Conservation (phyloP, 306 rosid genomes). For the Delonix regia region DNA sequence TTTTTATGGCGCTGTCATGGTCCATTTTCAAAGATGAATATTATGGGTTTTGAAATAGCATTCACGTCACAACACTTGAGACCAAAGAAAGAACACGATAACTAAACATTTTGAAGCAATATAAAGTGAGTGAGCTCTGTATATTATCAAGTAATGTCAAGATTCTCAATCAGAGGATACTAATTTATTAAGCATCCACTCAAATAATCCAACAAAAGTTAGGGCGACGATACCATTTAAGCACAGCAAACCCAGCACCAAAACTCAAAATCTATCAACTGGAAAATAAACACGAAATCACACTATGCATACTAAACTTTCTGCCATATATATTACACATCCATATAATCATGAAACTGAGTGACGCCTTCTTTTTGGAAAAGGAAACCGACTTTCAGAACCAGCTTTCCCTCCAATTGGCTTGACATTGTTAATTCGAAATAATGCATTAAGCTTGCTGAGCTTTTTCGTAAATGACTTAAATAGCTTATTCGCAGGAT, state of each 20-base stretch:
- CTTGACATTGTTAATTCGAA: slow-evolving; percentile 21
- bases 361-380: slow-evolving; percentile 25
- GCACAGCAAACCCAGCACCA: not conserved
- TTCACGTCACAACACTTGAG: not conserved
- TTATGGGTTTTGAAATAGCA: not conserved
- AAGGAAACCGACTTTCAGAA: slow-evolving; percentile 7
- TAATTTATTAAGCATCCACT: not conserved
- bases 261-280: no score
- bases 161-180: not conserved
- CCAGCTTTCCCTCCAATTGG: not conserved
- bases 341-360: slow-evolving; percentile 9
- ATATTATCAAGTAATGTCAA: not conserved
- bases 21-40: not conserved
- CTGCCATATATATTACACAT: slow-evolving; percentile 1
- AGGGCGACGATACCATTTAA: not conserved
- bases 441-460: slow-evolving; percentile 15
- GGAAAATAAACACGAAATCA: slow-evolving; percentile 7
- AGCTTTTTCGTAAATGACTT: slow-evolving; percentile 11
- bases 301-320: slow-evolving; percentile 5
- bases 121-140: not conserved
- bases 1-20: no score
- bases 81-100: no score
- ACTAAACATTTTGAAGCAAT: no score
- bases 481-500: slow-evolving; percentile 17
- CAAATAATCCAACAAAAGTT: slow-evolving; percentile 7